These are phyloP conservation scores for Lipomyces mesembrius DNA, from an alignment of 805 yeast genomes.

Conservation along the genomic window DNA sequence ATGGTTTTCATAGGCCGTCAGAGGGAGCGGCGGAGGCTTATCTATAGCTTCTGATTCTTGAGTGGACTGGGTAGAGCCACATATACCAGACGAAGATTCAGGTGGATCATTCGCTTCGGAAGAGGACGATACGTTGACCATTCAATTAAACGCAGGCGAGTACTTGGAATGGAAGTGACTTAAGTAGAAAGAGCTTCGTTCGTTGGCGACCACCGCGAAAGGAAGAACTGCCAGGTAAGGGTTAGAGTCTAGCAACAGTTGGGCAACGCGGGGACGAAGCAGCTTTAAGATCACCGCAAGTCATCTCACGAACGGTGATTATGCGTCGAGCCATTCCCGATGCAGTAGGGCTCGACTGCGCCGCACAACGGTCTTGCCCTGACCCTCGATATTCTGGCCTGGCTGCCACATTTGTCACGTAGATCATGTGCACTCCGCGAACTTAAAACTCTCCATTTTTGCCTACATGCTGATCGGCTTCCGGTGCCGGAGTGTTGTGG, in stretches of 20 bases:
- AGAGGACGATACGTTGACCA: slow-evolving; percentile 35
- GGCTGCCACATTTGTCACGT: background rate
- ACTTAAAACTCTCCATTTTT: no score
- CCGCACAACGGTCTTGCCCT: background rate
- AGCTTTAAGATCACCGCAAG: background rate
- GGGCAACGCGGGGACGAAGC: background rate
- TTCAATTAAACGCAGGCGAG: slow-evolving; percentile 8
- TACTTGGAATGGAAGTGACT: background rate
- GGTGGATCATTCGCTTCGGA: slow-evolving; percentile 36
- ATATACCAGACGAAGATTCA: slow-evolving; percentile 35
- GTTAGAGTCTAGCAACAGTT: background rate
- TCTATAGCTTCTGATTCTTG: slow-evolving; percentile 24
- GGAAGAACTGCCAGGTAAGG: background rate
- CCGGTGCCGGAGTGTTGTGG: no score
- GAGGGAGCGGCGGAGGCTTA: slow-evolving; percentile 33
- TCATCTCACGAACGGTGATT: background rate
- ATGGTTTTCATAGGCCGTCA: slow-evolving; percentile 1
- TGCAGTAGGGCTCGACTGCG: background rate
- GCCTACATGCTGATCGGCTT: no score
- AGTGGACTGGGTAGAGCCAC: slow-evolving; percentile 25
- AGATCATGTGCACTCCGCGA: background rate
- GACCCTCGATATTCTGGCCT: background rate
- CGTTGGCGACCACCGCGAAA: background rate
- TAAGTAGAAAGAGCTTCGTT: background rate
- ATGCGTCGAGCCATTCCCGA: background rate